Percentiles rank a stretch among this genome's conserved stretches.
These are phyloP conservation scores for Fusarium sp. DNA, from an alignment of 2,329 filamentous ascomycete species.

Conservation along the genomic window DNA sequence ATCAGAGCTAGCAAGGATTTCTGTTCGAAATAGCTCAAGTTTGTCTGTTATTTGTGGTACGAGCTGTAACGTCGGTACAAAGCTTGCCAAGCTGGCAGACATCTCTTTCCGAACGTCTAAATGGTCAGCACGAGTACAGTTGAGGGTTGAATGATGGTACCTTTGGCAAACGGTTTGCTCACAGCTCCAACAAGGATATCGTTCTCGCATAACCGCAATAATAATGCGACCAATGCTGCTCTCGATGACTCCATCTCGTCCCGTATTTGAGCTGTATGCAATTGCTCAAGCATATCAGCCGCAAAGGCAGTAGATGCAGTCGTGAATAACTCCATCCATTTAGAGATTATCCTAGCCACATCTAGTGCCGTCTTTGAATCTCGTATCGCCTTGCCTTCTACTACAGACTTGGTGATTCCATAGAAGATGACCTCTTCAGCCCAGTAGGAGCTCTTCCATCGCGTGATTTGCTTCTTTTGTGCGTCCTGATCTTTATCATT, in stretches of 20 bases:
- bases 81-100: slow-evolving; percentile 62
- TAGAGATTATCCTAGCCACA: slow-evolving; percentile 61
- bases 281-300: slow-evolving; percentile 59
- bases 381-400: slow-evolving; percentile 61
- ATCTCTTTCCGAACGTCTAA: slow-evolving; percentile 61
- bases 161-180: slow-evolving; percentile 63
- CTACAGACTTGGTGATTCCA: slow-evolving; percentile 89
- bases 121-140: background rate
- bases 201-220: slow-evolving; percentile 72
- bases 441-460: slow-evolving; percentile 68
- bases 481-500: slow-evolving; percentile 41
- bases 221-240: slow-evolving; percentile 71
- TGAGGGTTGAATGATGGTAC: slow-evolving; percentile 48
- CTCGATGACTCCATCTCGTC: slow-evolving; percentile 71
- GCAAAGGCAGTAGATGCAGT: slow-evolving; percentile 61
- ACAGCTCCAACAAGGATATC: slow-evolving; percentile 64
- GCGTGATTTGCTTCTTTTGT: slow-evolving; percentile 37
- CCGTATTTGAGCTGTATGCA: slow-evolving; percentile 57
- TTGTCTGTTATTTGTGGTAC: slow-evolving; percentile 64
- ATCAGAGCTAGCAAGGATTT: slow-evolving; percentile 66
- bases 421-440: slow-evolving; percentile 94
- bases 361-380: slow-evolving; percentile 61
- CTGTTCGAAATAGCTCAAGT: slow-evolving; percentile 68
- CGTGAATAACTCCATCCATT: slow-evolving; percentile 70
- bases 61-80: slow-evolving; percentile 68